Evolutionary conservation across 768 basidiomycete species (phyloP).

Genomic region (Termitomyces sp.): DNA sequence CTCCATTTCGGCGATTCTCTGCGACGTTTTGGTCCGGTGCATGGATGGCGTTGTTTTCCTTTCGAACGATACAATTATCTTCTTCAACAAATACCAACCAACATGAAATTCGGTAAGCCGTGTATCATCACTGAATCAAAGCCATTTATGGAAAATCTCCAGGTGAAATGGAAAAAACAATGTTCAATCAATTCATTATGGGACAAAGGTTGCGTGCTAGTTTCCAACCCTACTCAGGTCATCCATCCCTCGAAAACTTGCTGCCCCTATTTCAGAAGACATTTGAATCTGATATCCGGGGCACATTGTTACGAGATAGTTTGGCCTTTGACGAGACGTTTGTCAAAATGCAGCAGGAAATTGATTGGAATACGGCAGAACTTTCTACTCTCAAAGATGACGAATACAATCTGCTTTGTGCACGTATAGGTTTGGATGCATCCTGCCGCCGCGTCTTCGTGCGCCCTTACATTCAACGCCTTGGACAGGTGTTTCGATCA

Average conservation of each 20-base stretch:
- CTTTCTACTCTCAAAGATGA: background rate
- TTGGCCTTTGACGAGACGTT: slow-evolving; percentile 11
- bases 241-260: background rate
- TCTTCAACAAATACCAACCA: slow-evolving; percentile 26
- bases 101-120: slow-evolving; percentile 29
- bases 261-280: background rate
- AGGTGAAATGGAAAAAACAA: slow-evolving; percentile 27
- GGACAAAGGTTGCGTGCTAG: slow-evolving; percentile 18
- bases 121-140: too few relatives aligned
- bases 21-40: slow-evolving; percentile 29
- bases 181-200: slow-evolving; percentile 20
- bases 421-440: background rate
- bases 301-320: slow-evolving; percentile 11
- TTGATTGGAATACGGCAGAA: background rate
- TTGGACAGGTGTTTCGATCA: slow-evolving; percentile 7
- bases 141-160: too few relatives aligned
- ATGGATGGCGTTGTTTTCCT: slow-evolving; percentile 32
- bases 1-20: slow-evolving; percentile 33
- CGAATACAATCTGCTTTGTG: background rate
- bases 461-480: background rate
- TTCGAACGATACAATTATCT: slow-evolving; percentile 33
- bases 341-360: background rate
- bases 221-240: slow-evolving; percentile 1
- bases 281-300: slow-evolving; percentile 11
- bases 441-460: background rate